Evolutionary conservation across 2,329 filamentous ascomycete genomes (phyloP).

Genomic region (Fusarium sacchari): DNA sequence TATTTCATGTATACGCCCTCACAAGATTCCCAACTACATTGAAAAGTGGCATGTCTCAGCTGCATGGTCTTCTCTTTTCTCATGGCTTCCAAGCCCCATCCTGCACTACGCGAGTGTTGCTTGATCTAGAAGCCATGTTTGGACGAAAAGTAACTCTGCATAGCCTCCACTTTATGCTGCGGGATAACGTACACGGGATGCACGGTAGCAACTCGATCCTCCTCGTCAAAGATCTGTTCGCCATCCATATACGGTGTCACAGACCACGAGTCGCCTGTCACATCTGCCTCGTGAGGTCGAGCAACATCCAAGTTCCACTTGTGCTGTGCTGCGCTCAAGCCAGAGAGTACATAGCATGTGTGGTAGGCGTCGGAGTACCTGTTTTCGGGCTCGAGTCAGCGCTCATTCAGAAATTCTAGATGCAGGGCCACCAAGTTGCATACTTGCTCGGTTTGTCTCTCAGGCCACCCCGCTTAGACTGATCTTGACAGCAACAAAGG

Average conservation of each 20-base stretch:
- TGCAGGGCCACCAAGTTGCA: constrained; percentile 47
- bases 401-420: constrained; percentile 24
- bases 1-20: neutral
- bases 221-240: constrained; percentile 73
- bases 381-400: constrained; percentile 34
- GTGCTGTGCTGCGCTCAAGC: constrained; percentile 85
- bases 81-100: neutral
- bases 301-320: constrained; percentile 60
- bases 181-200: constrained; percentile 91
- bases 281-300: constrained; percentile 48
- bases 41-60: constrained; percentile 3
- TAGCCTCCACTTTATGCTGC: constrained; percentile 71
- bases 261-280: constrained; percentile 55
- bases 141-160: constrained; percentile 71
- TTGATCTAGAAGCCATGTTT: constrained; percentile 65
- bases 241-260: constrained; percentile 62
- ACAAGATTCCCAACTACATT: neutral
- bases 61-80: constrained; percentile 20
- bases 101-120: constrained; percentile 1
- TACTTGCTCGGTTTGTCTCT: constrained; percentile 94
- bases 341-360: constrained; percentile 89
- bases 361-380: constrained; percentile 89
- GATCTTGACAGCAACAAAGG: constrained; percentile 85
- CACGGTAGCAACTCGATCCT: constrained; percentile 74
- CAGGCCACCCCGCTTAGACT: constrained; percentile 77